Evolutionary conservation across 768 basidiomycete genomes (phyloP), one percentile per base, ranked within the genome.

Genomic region (Termitomyces sp.): DNA sequence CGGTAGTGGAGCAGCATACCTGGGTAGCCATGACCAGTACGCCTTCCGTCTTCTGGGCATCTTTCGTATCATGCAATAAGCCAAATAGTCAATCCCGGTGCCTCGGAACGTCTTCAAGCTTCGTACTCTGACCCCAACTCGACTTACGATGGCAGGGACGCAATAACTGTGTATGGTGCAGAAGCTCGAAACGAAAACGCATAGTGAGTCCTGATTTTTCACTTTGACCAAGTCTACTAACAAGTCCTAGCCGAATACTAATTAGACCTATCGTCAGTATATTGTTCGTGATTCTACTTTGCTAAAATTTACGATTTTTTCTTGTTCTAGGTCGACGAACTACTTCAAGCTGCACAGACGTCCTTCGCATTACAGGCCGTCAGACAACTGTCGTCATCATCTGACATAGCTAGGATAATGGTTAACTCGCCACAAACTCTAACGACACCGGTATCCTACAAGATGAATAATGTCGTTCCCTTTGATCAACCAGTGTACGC

Each of bases 401-500:
- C 48, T 13, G 58, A 70, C 55, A 40, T 75, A 1, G 54, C 65
- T 2, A 58, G 14, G 2, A 12, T 88, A 24, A 69, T 87, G 30
- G 62, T 68, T 16, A 71, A 60, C 0, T 84, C 86, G 0, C 86
- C 87, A 0, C 72, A 75, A 53, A 75, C 82, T 0, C 65, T 88
- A 33, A 69, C 75, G 3, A 63, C 70, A 12, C 85, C 88, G 0
- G 63, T 86, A 3, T 72, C 66, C 16, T 86, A 79, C 60, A 78
- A 67, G 1, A 59, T 83, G 32, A 55, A 73, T 44, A 87, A 89
- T 59, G 64, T 84, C 2, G 71, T 79, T 36, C 85, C 88, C 0
- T 89, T 88, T 58, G 78, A 86, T 63, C 68, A 80, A 20, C 80
- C 85, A 33, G 82, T 82, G 85, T 87, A 76, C n/a, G 84, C 71